Evolutionary conservation across 2,329 filamentous ascomycete genomes (phyloP).

Genomic region (Exophiala dermatitidis): DNA sequence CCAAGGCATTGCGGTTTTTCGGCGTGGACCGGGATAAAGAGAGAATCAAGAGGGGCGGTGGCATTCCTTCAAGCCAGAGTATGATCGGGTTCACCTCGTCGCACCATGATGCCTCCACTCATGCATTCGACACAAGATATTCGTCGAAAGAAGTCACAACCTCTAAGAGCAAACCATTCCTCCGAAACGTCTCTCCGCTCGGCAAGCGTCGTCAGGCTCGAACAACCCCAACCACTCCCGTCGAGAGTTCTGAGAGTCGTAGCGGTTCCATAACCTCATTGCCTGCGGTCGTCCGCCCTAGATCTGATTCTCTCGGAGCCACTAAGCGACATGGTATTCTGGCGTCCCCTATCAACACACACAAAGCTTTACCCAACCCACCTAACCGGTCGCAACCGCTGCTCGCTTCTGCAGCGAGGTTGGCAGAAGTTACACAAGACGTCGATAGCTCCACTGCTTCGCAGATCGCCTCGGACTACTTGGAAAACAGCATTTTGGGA

Average conservation of each 20-base stretch:
- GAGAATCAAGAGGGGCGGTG: slow-evolving; percentile 3
- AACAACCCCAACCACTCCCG: slow-evolving; percentile 4
- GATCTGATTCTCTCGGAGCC: slow-evolving; percentile 15
- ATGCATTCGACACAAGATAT: slow-evolving; percentile 4
- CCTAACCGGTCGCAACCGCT: slow-evolving; percentile 3
- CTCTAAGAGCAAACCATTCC: slow-evolving; percentile 2
- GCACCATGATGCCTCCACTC: background rate
- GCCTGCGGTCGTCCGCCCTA: background rate
- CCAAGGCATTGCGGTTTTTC: slow-evolving; percentile 19
- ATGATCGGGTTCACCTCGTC: slow-evolving; percentile 10
- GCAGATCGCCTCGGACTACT: slow-evolving; percentile 17
- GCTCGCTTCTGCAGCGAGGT: background rate
- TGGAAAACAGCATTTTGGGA: slow-evolving; percentile 17
- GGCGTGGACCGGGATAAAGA: slow-evolving; percentile 20
- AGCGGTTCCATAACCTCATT: slow-evolving; percentile 1
- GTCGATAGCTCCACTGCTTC: slow-evolving; percentile 14
- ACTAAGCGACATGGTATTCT: slow-evolving; percentile 1
- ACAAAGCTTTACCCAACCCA: slow-evolving; percentile 14
- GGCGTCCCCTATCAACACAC: slow-evolving; percentile 5
- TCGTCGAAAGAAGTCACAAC: slow-evolving; percentile 16
- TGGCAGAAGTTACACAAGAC: slow-evolving; percentile 6
- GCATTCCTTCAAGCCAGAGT: slow-evolving; percentile 15
- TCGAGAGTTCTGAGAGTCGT: slow-evolving; percentile 1
- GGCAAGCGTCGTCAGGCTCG: background rate
- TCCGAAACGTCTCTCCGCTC: background rate